A percentile compares a stretch with the other conserved stretches of the same genome.
phyloP scores from a whole-genome alignment of 2,329 filamentous ascomycete genomes.

The Lachnellula suecica region DNA sequence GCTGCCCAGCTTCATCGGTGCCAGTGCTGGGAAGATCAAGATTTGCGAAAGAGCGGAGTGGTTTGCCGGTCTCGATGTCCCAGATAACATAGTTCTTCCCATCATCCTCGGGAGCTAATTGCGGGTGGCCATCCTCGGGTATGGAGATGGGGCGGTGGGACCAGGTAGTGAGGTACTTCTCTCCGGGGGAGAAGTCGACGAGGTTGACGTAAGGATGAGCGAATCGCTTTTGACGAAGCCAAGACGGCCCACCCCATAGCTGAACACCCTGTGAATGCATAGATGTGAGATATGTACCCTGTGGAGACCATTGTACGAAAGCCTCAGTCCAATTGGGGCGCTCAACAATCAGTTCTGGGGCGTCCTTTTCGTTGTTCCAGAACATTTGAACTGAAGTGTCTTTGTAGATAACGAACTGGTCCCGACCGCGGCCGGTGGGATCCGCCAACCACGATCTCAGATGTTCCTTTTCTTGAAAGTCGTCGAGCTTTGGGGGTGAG shows the following conservation, averaged over 20 bases:
- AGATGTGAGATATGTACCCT: constrained; percentile 90
- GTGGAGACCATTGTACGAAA: constrained; percentile 96
- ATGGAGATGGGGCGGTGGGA: constrained; percentile 91
- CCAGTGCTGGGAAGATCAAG: constrained; percentile 71
- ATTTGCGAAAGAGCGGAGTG: constrained; percentile 89
- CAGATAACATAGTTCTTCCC: constrained; percentile 99
- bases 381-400: constrained; percentile 90
- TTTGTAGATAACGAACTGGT: constrained; percentile 94
- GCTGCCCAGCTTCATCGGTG: constrained; percentile 59
- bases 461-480: constrained; percentile 91
- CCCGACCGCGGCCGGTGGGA: constrained; percentile 73
- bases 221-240: constrained; percentile 89
- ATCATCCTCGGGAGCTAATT: constrained; percentile 88
- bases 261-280: constrained; percentile 96
- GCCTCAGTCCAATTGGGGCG: constrained; percentile 96
- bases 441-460: constrained; percentile 92
- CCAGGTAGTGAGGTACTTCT: constrained; percentile 96
- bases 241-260: constrained; percentile 89
- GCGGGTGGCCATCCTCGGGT: constrained; percentile 80
- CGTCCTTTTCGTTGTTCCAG: constrained; percentile 97
- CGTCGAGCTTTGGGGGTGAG: constrained; percentile 74
- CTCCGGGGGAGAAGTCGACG: constrained; percentile 89
- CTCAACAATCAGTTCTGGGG: constrained; percentile 85
- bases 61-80: constrained; percentile 88
- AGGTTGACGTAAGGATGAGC: constrained; percentile 95